Evolutionary conservation across 495 filamentous ascomycete species (phyloP).

Genomic region (Parachaetomium inaequale): DNA sequence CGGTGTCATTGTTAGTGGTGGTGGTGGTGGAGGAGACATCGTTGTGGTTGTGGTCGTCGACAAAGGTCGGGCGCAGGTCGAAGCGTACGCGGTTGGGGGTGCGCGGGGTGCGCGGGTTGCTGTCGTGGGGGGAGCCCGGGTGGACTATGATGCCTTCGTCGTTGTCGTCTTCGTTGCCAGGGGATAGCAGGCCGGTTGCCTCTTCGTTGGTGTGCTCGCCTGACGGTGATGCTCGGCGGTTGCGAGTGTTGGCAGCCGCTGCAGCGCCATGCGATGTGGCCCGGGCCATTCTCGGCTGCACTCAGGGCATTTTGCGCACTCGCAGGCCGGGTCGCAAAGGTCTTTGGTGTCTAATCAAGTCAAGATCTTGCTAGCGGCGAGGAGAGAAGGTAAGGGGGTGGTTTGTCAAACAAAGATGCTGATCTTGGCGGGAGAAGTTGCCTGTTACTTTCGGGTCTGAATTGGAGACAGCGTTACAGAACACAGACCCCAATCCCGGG

Average conservation of each 20-base stretch:
- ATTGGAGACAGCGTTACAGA: neutral
- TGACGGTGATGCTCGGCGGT: neutral
- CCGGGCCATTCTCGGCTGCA: conserved; percentile 43
- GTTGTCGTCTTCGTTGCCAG: conserved; percentile 25
- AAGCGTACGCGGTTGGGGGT: conserved; percentile 87
- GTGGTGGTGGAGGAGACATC: conserved; percentile 25
- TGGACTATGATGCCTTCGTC: conserved; percentile 39
- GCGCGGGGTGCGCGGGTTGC: conserved; percentile 52
- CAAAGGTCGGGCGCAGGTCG: conserved; percentile 57
- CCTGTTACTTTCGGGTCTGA: conserved; percentile 1
- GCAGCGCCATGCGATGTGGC: conserved; percentile 38
- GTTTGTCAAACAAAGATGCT: conserved; percentile 6
- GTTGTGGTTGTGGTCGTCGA: conserved; percentile 20
- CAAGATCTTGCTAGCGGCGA: neutral
- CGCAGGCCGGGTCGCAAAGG: neutral
- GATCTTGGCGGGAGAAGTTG: neutral
- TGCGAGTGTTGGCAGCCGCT: conserved; percentile 6
- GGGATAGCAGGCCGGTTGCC: conserved; percentile 43
- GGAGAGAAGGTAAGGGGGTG: neutral
- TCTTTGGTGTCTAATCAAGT: neutral
- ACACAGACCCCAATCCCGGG: neutral
- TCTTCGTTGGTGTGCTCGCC: conserved; percentile 38
- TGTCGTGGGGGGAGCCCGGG: conserved; percentile 23
- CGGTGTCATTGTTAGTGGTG: conserved; percentile 26
- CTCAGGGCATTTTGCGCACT: conserved; percentile 36